Base-by-base conservation (phyloP, 2,329 filamentous ascomycete species). In the Ophiosphaerella herpotricha region DNA sequence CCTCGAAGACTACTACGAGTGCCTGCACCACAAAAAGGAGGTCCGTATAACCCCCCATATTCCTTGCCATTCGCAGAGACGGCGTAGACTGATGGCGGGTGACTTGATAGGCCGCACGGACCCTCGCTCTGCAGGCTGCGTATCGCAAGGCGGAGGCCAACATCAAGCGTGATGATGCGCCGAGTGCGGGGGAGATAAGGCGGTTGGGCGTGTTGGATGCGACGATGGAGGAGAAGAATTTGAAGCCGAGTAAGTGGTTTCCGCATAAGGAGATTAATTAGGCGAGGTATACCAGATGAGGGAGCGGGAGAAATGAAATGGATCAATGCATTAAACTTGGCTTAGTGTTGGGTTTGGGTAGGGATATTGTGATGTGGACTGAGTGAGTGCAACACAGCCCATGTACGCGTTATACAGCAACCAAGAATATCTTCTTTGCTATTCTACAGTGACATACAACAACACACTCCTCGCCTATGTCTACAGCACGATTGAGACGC, bases 1-100 rank as follows among this genome's bases (percentile, higher is more conserved):
- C 4, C 81, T 97, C 61, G 94, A 99, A 75, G 94, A 99, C 74
- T 99, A 99, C 81, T 96, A 97, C 75, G 94, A 99, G 80, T 99
- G 95, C 77, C 79, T 99, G 72, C 94, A 99, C 76, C 94, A 99
- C 82, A 91, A 89, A 82, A 99, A 99, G 81, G 94, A 99, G 90
- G 94, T 97, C 70, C 50, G 84, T 75, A 29, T 29, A 29, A 29
- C 4, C 4, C 6, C 38, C 9, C 54, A 38, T 32, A 21, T 21
- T 21, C 18, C 18, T 21, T 21, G 18, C 18, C 18, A 21, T 21
- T 21, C 4, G 18, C 18, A 21, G 18, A 21, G 18, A 21, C 4
- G 4, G 4, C 18, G 4, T 4, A 21, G 18, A 21, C 18, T 29
- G 26, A 29, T 29, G 26, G 26, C 18, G 11, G 7, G 26, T 29